Evolutionary conservation across 768 basidiomycete genomes (phyloP).

Genomic region (Russula brevipes): DNA sequence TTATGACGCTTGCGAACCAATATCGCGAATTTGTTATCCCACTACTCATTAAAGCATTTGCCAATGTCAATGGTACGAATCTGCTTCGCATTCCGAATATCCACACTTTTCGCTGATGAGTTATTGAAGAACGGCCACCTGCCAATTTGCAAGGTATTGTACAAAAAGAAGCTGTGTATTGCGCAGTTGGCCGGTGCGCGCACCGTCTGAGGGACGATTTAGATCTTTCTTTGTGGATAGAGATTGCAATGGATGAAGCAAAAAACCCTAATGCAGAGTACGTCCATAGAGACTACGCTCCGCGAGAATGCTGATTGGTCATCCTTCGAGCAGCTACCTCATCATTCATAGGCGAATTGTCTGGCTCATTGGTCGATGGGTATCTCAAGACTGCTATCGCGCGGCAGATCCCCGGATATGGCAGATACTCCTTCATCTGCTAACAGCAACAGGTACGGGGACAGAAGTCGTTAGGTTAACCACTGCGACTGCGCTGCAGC

Average conservation of each 20-base stretch:
- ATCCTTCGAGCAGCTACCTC: slow-evolving; percentile 54
- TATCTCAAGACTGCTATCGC: slow-evolving; percentile 58
- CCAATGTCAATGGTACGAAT: slow-evolving; percentile 53
- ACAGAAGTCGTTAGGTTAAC: slow-evolving; percentile 86
- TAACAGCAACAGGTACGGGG: slow-evolving; percentile 66
- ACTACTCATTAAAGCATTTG: slow-evolving; percentile 54
- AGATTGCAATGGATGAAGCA: slow-evolving; percentile 52
- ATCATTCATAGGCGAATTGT: slow-evolving; percentile 94
- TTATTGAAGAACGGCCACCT: slow-evolving; percentile 40
- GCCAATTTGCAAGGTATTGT: slow-evolving; percentile 54
- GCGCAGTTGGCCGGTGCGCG: slow-evolving; percentile 82
- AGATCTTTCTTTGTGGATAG: slow-evolving; percentile 67
- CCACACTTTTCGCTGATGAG: background rate
- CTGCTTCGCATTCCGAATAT: background rate
- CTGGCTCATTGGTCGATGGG: slow-evolving; percentile 90
- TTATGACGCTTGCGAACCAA: slow-evolving; percentile 70
- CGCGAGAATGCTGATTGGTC: background rate
- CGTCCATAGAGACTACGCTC: slow-evolving; percentile 22
- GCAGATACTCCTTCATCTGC: slow-evolving; percentile 73
- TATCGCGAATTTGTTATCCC: slow-evolving; percentile 67
- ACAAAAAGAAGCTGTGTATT: slow-evolving; percentile 84
- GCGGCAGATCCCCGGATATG: slow-evolving; percentile 64
- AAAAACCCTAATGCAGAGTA: slow-evolving; percentile 56
- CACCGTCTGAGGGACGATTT: slow-evolving; percentile 54
- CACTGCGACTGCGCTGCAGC: slow-evolving; percentile 69